Conservation (phyloP, 306 rosid genomes). For the Lathyrus oleraceus region DNA sequence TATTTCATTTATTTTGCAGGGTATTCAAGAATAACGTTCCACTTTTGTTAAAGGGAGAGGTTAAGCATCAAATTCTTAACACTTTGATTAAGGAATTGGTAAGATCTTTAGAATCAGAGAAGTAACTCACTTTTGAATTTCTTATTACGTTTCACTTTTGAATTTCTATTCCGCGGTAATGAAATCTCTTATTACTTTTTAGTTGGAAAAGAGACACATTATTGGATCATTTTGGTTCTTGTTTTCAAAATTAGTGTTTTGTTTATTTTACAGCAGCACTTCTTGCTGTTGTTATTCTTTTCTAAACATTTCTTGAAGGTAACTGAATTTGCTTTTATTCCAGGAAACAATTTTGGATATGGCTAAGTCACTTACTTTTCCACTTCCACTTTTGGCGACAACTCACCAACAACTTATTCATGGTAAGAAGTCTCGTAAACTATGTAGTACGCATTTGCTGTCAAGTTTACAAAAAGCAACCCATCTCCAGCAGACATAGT, state of each 20-base stretch:
- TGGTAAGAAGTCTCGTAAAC: slow-evolving; percentile 51
- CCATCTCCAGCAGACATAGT: slow-evolving; percentile 33
- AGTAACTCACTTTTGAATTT: no score
- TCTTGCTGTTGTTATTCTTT: slow-evolving; percentile 30
- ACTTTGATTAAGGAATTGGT: slow-evolving; percentile 59
- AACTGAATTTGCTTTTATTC: slow-evolving; percentile 37
- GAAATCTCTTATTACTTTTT: slow-evolving; percentile 5
- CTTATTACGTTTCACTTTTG: no score
- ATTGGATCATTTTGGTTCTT: slow-evolving; percentile 4
- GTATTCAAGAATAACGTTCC: slow-evolving; percentile 80
- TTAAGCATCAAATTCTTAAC: slow-evolving; percentile 50
- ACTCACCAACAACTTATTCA: slow-evolving; percentile 82
- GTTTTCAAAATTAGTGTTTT: slow-evolving; percentile 20
- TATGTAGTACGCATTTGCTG: slow-evolving; percentile 26
- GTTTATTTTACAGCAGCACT: background rate
- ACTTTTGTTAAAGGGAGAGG: slow-evolving; percentile 58
- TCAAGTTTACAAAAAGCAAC: slow-evolving; percentile 33
- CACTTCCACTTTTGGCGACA: slow-evolving; percentile 84
- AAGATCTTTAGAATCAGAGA: slow-evolving; percentile 43
- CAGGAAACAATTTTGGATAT: slow-evolving; percentile 70
- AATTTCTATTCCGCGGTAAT: background rate
- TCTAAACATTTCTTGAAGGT: slow-evolving; percentile 18
- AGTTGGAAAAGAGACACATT: slow-evolving; percentile 20
- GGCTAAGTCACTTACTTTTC: slow-evolving; percentile 80
- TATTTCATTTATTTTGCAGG: slow-evolving; percentile 53